These are phyloP conservation scores for Akanthomyces uredinophilus DNA, from an alignment of 2,329 filamentous ascomycete genomes.

Conservation along the genomic window DNA sequence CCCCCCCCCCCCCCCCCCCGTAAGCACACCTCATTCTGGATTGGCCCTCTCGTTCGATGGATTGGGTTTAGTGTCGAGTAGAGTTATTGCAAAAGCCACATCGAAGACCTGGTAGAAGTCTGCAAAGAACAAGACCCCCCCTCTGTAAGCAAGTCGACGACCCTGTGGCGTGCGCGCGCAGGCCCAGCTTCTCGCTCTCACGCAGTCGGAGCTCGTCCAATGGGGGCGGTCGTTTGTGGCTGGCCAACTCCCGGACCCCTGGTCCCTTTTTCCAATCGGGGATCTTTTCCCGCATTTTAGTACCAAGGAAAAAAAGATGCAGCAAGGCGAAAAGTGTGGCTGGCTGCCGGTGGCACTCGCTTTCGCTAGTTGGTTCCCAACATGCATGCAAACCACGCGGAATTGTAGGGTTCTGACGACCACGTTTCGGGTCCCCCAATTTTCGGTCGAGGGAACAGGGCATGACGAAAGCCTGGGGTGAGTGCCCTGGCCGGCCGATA, in stretches of 20 bases:
- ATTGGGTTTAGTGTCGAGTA: background rate
- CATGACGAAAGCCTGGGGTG: background rate
- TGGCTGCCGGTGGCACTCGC: constrained; percentile 2
- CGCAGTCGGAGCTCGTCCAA: background rate
- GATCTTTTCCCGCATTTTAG: constrained; percentile 13
- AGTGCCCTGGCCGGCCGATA: background rate
- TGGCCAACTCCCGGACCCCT: background rate
- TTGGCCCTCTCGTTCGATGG: constrained; percentile 4
- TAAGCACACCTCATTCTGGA: constrained; percentile 1
- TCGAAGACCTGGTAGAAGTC: background rate
- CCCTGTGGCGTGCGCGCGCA: too few relatives aligned
- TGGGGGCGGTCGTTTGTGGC: background rate
- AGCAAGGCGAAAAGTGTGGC: background rate
- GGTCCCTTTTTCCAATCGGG: constrained; percentile 6
- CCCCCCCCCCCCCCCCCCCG: background rate
- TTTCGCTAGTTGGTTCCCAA: background rate
- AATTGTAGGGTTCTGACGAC: constrained; percentile 2
- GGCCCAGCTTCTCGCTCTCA: background rate
- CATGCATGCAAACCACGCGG: background rate
- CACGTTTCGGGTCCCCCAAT: background rate
- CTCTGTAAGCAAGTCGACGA: too few relatives aligned
- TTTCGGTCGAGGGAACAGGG: background rate
- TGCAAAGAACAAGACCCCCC: background rate
- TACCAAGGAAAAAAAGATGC: background rate
- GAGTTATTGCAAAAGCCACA: background rate